Evolutionary conservation across 139 green algal genomes (phyloP).

Genomic region (Asterochloris sp.): DNA sequence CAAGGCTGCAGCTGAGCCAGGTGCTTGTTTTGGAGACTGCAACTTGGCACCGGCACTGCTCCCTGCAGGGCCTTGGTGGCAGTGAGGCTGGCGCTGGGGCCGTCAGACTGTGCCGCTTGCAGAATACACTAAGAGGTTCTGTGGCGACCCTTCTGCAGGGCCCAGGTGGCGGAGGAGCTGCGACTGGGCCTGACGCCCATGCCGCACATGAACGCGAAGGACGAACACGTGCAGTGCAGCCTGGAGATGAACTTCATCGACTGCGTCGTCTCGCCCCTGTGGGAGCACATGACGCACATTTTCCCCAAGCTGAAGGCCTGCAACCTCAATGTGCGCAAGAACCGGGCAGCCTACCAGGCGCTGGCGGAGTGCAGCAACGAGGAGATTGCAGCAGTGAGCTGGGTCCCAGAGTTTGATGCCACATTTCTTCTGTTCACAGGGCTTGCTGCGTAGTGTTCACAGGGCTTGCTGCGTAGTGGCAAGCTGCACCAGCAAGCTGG

Average conservation of each 20-base stretch:
- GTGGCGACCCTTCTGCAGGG: background rate
- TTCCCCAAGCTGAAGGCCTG: conserved; percentile 11
- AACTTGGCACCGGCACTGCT: no score
- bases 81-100: no score
- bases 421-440: no score
- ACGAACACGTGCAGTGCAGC: conserved; percentile 24
- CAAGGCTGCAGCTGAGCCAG: no score
- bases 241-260: conserved; percentile 68
- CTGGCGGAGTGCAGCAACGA: conserved; percentile 19
- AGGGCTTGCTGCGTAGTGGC: no score
- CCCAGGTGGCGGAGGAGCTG: conserved; percentile 39
- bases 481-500: no score
- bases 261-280: conserved; percentile 56
- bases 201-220: conserved; percentile 40
- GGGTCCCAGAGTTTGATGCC: no score
- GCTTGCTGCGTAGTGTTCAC: no score
- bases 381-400: background rate
- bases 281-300: conserved; percentile 39
- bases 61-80: no score
- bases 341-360: conserved; percentile 1
- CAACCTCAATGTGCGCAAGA: background rate
- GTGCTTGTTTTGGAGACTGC: no score
- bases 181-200: conserved; percentile 41
- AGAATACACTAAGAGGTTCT: no score
- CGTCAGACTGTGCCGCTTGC: no score